phyloP scores from a whole-genome alignment of 495 filamentous ascomycete genomes.

The Cetradonia linearis region DNA sequence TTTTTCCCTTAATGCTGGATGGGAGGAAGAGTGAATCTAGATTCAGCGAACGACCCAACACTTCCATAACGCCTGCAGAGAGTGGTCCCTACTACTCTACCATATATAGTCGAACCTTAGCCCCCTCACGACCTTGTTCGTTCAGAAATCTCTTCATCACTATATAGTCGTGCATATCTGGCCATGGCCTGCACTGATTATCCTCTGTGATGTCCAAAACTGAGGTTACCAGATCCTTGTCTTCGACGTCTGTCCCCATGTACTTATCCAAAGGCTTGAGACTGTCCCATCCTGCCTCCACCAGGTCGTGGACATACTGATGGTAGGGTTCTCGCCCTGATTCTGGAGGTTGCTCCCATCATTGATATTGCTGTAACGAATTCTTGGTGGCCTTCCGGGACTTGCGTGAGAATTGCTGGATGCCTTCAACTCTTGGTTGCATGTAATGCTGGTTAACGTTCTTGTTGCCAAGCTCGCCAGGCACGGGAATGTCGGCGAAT shows the following conservation, averaged over 20 bases:
- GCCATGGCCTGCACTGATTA: constrained; percentile 9
- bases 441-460: constrained; percentile 1
- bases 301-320: constrained; percentile 23
- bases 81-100: constrained; percentile 20
- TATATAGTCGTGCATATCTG: constrained; percentile 19
- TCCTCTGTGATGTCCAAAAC: constrained; percentile 23
- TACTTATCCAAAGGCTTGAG: constrained; percentile 22
- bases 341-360: constrained; percentile 5
- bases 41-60: constrained; percentile 20
- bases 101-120: constrained; percentile 23
- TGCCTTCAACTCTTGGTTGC: constrained; percentile 1
- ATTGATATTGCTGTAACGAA: constrained; percentile 16
- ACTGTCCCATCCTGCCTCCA: constrained; percentile 27
- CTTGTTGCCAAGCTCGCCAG: constrained; percentile 1
- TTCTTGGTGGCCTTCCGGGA: constrained; percentile 1
- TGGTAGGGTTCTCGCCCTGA: constrained; percentile 21
- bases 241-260: constrained; percentile 14
- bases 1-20: constrained; percentile 21
- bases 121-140: constrained; percentile 1
- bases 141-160: constrained; percentile 19
- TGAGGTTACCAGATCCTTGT: constrained; percentile 20
- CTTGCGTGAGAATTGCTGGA: constrained; percentile 4
- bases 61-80: constrained; percentile 22
- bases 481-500: not conserved
- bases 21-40: constrained; percentile 26